Evolutionary conservation across 805 yeast genomes (phyloP).

Genomic region (Saccharomycopsis sp.): DNA sequence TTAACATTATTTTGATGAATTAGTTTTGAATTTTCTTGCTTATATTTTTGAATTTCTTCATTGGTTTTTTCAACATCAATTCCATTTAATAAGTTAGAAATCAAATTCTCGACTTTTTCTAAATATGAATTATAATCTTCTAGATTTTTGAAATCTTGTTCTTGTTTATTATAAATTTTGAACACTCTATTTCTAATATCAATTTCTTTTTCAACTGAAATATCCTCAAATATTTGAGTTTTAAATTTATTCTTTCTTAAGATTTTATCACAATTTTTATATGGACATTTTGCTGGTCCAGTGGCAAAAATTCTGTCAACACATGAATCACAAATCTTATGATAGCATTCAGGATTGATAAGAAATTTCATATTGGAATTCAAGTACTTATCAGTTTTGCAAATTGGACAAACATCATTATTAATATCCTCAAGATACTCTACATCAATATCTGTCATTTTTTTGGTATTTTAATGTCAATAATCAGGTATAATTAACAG

Average conservation of each 20-base stretch:
- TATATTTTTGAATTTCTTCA: conserved; percentile 54
- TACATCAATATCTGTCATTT: background rate
- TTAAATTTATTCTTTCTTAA: conserved; percentile 84
- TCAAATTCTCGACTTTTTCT: conserved; percentile 73
- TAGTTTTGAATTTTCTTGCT: conserved; percentile 59
- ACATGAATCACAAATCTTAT: conserved; percentile 93
- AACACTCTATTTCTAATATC: conserved; percentile 76
- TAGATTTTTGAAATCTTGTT: conserved; percentile 54
- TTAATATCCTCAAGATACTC: conserved; percentile 33
- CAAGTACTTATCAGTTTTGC: conserved; percentile 88
- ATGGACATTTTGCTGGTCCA: conserved; percentile 97
- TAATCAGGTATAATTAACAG: too few relatives aligned
- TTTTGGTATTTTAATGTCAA: too few relatives aligned
- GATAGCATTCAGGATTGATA: conserved; percentile 96
- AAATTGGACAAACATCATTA: conserved; percentile 90
- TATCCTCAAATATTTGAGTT: conserved; percentile 86
- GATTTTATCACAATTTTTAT: conserved; percentile 79
- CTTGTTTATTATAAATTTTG: conserved; percentile 69
- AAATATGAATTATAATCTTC: conserved; percentile 65
- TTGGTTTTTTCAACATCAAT: conserved; percentile 63
- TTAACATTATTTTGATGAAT: conserved; percentile 69
- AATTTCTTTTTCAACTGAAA: conserved; percentile 82
- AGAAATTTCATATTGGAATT: conserved; percentile 89
- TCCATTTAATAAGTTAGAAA: conserved; percentile 64
- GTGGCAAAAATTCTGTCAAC: conserved; percentile 88